These are phyloP conservation scores for Solanum appendiculatum DNA, from an alignment of 257 asterid species.

Conservation along the genomic window DNA sequence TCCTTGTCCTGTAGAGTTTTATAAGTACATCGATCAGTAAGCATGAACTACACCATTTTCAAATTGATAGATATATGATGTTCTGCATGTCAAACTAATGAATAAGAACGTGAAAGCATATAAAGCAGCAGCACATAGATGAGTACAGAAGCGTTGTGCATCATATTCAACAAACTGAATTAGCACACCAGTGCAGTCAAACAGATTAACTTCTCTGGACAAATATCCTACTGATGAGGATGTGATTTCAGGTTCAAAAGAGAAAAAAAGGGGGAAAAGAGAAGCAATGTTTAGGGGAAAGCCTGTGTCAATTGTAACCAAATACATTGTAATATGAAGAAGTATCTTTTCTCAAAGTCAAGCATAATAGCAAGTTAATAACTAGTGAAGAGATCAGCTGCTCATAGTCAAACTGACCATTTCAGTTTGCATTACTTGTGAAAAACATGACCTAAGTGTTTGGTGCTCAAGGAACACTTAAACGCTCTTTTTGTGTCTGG, in stretches of 20 bases:
- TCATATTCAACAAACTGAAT: neutral
- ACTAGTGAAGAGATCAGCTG: neutral
- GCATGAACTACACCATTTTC: neutral
- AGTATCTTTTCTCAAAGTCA: neutral
- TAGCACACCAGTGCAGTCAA: neutral
- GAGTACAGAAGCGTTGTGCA: neutral
- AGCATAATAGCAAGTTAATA: neutral
- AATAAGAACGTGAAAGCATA: neutral
- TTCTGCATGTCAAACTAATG: neutral
- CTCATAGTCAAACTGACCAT: neutral
- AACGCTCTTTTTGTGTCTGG: no score
- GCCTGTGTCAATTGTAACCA: neutral
- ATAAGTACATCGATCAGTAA: neutral
- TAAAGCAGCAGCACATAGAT: neutral
- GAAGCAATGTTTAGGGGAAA: neutral
- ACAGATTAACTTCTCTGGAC: neutral
- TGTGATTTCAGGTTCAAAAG: neutral
- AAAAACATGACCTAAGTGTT: neutral
- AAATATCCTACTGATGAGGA: neutral
- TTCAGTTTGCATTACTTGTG: neutral
- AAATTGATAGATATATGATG: neutral
- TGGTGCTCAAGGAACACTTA: neutral
- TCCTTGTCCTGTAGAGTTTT: slow-evolving; percentile 34
- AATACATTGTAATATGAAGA: neutral
- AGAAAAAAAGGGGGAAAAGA: neutral